These are phyloP conservation scores for Euphrasia arctica DNA, from an alignment of 305 asterid genomes.

Conservation along the genomic window DNA sequence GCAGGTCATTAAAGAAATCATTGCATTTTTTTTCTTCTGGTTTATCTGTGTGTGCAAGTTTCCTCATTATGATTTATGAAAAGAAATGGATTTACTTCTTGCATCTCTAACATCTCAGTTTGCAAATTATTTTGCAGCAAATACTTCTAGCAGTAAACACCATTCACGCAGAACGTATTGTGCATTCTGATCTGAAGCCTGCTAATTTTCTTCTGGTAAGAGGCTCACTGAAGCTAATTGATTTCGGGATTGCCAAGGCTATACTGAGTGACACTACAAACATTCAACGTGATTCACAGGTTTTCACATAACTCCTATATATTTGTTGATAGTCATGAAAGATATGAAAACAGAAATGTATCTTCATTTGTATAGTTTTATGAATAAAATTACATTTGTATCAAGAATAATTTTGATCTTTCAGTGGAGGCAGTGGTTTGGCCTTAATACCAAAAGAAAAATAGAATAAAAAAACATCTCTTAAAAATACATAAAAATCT, in stretches of 20 bases:
- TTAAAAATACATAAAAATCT: no score
- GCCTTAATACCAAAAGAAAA: no score
- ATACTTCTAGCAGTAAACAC: constrained; percentile 91
- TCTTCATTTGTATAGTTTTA: no score
- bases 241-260: constrained; percentile 98
- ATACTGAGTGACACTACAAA: constrained; percentile 96
- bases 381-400: not conserved
- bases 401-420: not conserved
- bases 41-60: not conserved
- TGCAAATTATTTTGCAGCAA: constrained; percentile 60
- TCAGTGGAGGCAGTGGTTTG: no score
- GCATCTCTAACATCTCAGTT: constrained; percentile 24
- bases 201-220: constrained; percentile 97
- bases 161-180: constrained; percentile 95
- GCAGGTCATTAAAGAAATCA: constrained; percentile 57
- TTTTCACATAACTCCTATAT: constrained; percentile 26
- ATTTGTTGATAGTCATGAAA: not conserved
- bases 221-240: constrained; percentile 94
- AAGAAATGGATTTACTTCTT: constrained; percentile 16
- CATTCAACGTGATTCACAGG: constrained; percentile 99
- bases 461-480: no score
- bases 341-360: no score
- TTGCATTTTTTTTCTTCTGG: constrained; percentile 23
- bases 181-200: constrained; percentile 98
- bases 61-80: not conserved